Evolutionary conservation across 148 eudicot species (phyloP).

Genomic region (Talinum fruticosum): DNA sequence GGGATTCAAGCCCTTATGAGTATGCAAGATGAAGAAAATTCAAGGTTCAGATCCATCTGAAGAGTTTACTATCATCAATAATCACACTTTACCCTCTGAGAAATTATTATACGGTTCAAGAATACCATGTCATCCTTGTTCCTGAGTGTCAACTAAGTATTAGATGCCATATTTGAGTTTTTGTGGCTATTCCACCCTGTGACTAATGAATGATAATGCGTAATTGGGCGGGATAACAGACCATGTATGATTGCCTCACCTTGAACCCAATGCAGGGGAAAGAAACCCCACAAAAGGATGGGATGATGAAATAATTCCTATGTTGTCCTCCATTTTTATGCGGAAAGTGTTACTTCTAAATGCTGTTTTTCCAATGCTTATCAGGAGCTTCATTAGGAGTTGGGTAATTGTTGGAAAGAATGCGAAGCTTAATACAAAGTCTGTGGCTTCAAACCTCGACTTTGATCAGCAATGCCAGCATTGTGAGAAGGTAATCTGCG

Average conservation of each 20-base stretch:
- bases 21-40: constrained; percentile 64
- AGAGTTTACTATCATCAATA: background rate
- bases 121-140: background rate
- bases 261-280: too few species aligned
- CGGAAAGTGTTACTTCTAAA: constrained; percentile 10
- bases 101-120: background rate
- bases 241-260: too few species aligned
- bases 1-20: constrained; percentile 97
- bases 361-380: constrained; percentile 6
- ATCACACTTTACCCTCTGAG: background rate
- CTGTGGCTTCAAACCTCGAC: constrained; percentile 66
- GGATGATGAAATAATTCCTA: too few species aligned
- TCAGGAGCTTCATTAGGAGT: constrained; percentile 73
- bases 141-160: background rate
- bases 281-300: background rate
- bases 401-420: constrained; percentile 80
- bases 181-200: background rate
- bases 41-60: constrained; percentile 53
- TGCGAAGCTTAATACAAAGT: constrained; percentile 62
- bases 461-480: constrained; percentile 88
- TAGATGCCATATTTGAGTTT: background rate
- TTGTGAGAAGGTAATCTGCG: constrained; percentile 74
- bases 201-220: background rate
- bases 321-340: background rate
- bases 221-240: background rate